These are phyloP conservation scores for Lasiodiplodia hormozganensis DNA, from an alignment of 2,329 filamentous ascomycete species.

Conservation along the genomic window DNA sequence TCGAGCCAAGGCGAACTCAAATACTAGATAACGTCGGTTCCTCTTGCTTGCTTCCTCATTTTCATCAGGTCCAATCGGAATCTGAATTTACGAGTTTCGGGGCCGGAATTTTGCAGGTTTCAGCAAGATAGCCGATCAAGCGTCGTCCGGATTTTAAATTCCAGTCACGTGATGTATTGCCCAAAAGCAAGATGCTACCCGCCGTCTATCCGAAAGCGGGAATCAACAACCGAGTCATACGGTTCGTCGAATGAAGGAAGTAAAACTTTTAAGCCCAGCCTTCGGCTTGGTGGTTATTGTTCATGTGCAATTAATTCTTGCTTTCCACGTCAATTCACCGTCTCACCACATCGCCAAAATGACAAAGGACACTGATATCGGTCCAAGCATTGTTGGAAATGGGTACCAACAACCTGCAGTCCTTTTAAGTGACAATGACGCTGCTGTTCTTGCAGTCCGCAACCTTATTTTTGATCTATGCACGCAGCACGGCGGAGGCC, in stretches of 20 bases:
- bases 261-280: background rate
- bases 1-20: too few relatives aligned
- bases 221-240: background rate
- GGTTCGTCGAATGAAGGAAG: background rate
- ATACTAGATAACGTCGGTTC: too few relatives aligned
- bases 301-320: background rate
- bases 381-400: background rate
- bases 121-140: background rate
- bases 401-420: background rate
- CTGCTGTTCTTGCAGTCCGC: background rate
- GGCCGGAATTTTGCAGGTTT: background rate
- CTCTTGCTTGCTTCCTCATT: too few relatives aligned
- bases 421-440: background rate
- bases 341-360: background rate
- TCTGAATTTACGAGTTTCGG: background rate
- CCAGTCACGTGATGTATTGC: background rate
- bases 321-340: background rate
- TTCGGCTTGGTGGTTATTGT: background rate
- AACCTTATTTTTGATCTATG: background rate
- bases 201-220: background rate
- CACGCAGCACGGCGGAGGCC: background rate
- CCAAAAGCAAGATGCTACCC: background rate
- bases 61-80: background rate
- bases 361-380: background rate
- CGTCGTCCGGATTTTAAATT: constrained; percentile 5